A percentile compares a stretch with the other conserved stretches of the same genome.
Conservation (phyloP, 192 early-diverging fungal species). For the Rhizoclosmatium sp. region DNA sequence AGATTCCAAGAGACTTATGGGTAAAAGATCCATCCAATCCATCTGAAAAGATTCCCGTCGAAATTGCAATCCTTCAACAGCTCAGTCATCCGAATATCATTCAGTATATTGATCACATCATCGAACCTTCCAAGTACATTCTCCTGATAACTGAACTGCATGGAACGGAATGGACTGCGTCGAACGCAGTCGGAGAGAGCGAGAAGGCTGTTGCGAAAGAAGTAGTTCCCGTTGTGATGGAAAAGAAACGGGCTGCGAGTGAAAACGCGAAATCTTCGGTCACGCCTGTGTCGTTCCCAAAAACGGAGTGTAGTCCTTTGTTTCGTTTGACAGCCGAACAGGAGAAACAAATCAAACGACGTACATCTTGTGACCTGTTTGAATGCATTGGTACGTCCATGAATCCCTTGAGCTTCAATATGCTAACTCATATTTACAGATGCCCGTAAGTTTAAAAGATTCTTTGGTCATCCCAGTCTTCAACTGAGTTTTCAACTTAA, state of each 20-base stretch:
- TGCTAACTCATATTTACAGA: neutral
- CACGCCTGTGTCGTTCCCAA: neutral
- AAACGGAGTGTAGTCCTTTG: constrained; percentile 42
- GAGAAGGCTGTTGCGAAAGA: neutral
- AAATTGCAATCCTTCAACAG: constrained; percentile 46
- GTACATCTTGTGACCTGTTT: constrained; percentile 60
- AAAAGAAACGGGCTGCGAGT: constrained; percentile 19
- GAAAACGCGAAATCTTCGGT: neutral
- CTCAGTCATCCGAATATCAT: constrained; percentile 59
- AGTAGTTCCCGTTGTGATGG: neutral
- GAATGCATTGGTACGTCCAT: constrained; percentile 56
- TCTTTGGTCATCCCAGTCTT: neutral
- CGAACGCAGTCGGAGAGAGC: constrained; percentile 12
- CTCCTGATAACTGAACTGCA: constrained; percentile 60
- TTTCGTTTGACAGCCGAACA: constrained; percentile 40
- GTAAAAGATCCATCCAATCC: constrained; percentile 22
- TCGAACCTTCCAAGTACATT: constrained; percentile 49
- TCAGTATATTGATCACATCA: constrained; percentile 53
- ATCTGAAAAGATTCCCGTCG: constrained; percentile 39
- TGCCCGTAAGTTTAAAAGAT: neutral
- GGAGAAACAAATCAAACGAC: constrained; percentile 44
- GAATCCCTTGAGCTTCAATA: neutral
- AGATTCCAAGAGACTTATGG: constrained; percentile 55
- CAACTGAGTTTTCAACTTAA: neutral
- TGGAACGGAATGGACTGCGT: constrained; percentile 52